Percentiles rank a stretch among this genome's conserved stretches.
phyloP scores from a whole-genome alignment of 768 basidiomycete genomes.

The Termitomyces eurrhizus region DNA sequence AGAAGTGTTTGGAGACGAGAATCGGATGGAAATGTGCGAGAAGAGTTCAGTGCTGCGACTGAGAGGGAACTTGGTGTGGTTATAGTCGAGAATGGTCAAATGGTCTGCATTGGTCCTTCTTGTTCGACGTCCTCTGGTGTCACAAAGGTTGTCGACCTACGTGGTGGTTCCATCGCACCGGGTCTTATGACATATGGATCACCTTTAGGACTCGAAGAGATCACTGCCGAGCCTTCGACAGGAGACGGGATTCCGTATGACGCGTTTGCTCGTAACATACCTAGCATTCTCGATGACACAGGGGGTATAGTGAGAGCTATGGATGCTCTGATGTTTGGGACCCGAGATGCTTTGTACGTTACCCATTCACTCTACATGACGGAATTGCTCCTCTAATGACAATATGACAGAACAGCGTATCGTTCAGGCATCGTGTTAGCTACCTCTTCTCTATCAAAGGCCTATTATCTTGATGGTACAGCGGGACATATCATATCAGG shows the following conservation, averaged over 20 bases:
- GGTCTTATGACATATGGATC: conserved; percentile 69
- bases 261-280: conserved; percentile 42
- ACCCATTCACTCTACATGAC: background rate
- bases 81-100: conserved; percentile 44
- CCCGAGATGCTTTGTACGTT: conserved; percentile 69
- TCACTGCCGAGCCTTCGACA: conserved; percentile 64
- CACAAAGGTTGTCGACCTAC: conserved; percentile 49
- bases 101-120: conserved; percentile 44
- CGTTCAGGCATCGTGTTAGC: conserved; percentile 63
- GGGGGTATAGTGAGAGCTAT: conserved; percentile 59
- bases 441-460: conserved; percentile 45
- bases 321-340: conserved; percentile 70
- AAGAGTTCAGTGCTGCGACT: conserved; percentile 24
- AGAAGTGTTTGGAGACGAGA: conserved; percentile 40
- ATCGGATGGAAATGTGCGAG: conserved; percentile 26
- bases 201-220: conserved; percentile 72
- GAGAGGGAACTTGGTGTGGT: conserved; percentile 28
- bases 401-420: conserved; percentile 49
- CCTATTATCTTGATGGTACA: conserved; percentile 33
- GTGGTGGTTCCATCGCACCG: conserved; percentile 64
- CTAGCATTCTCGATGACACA: conserved; percentile 41
- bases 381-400: background rate
- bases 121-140: conserved; percentile 25
- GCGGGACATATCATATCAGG: conserved; percentile 51
- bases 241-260: conserved; percentile 58